phyloP scores from a whole-genome alignment of 1,284 basidiomycete genomes.

The Ganoderma leucocontextum region DNA sequence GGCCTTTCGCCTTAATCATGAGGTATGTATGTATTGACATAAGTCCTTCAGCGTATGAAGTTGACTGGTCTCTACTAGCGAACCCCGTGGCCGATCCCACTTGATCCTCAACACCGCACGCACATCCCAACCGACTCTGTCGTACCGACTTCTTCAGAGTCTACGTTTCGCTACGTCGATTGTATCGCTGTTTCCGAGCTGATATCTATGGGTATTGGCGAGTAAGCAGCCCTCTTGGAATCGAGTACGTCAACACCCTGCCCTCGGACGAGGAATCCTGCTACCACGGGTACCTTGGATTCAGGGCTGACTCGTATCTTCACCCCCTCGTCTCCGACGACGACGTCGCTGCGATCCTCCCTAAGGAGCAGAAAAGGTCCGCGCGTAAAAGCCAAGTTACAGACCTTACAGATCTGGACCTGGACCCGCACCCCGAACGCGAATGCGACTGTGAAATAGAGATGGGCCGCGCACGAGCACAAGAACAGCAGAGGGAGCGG shows the following conservation, averaged over 20 bases:
- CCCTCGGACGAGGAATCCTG: slow-evolving; percentile 55
- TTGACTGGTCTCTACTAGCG: no score
- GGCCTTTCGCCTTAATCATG: no score
- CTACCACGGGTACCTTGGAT: slow-evolving; percentile 60
- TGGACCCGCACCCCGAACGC: slow-evolving; percentile 1
- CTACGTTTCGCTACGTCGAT: no score
- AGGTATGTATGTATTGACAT: no score
- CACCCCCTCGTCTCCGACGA: slow-evolving; percentile 62
- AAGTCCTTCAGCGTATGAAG: no score
- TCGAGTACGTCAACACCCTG: slow-evolving; percentile 41
- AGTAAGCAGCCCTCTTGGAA: no score
- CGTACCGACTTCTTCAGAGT: no score
- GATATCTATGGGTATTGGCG: no score
- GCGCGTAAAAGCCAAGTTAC: not conserved
- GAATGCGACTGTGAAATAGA: slow-evolving; percentile 11
- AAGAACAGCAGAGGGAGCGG: slow-evolving; percentile 29
- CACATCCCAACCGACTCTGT: no score
- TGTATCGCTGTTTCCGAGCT: no score
- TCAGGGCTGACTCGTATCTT: slow-evolving; percentile 46
- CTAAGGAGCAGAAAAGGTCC: slow-evolving; percentile 27
- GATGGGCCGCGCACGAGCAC: slow-evolving; percentile 19
- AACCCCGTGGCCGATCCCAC: no score
- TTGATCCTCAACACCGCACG: no score
- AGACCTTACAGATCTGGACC: not conserved
- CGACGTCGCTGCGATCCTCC: slow-evolving; percentile 69